Conservation (phyloP, 2,329 filamentous ascomycete species). For the Bipolaris zeicola region DNA sequence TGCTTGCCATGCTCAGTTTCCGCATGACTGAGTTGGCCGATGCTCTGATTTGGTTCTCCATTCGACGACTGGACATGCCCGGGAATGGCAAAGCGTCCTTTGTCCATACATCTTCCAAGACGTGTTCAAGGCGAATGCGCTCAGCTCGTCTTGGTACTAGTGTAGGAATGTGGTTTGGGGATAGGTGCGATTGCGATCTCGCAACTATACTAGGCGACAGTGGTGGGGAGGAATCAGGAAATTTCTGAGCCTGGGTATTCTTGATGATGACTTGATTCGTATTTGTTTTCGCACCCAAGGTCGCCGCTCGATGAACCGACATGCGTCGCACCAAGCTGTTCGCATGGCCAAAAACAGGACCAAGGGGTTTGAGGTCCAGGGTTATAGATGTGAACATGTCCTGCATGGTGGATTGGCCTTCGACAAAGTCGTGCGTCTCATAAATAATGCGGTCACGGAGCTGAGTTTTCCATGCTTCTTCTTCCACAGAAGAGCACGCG, state of each 20-base stretch:
- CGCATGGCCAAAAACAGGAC: constrained; percentile 74
- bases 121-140: constrained; percentile 74
- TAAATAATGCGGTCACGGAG: constrained; percentile 61
- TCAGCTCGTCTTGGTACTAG: constrained; percentile 77
- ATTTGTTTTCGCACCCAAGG: constrained; percentile 70
- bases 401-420: constrained; percentile 54
- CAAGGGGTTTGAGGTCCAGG: constrained; percentile 74
- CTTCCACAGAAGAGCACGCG: constrained; percentile 81
- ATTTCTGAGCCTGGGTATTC: constrained; percentile 75
- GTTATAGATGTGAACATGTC: constrained; percentile 67
- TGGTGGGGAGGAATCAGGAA: constrained; percentile 54
- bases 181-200: constrained; percentile 79
- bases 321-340: constrained; percentile 68
- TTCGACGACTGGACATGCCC: constrained; percentile 71
- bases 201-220: constrained; percentile 64
- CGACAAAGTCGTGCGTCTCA: constrained; percentile 58
- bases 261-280: constrained; percentile 82
- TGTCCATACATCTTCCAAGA: constrained; percentile 82
- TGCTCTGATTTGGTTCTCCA: constrained; percentile 73
- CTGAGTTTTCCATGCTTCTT: constrained; percentile 77
- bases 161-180: constrained; percentile 69
- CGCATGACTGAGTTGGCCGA: constrained; percentile 88
- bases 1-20: constrained; percentile 82
- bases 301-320: constrained; percentile 79
- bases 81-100: constrained; percentile 80